A percentile compares a stretch with the other conserved stretches of the same genome.
phyloP scores from a whole-genome alignment of 1,139 yeast species.

The Magnusiomyces magnusii region DNA sequence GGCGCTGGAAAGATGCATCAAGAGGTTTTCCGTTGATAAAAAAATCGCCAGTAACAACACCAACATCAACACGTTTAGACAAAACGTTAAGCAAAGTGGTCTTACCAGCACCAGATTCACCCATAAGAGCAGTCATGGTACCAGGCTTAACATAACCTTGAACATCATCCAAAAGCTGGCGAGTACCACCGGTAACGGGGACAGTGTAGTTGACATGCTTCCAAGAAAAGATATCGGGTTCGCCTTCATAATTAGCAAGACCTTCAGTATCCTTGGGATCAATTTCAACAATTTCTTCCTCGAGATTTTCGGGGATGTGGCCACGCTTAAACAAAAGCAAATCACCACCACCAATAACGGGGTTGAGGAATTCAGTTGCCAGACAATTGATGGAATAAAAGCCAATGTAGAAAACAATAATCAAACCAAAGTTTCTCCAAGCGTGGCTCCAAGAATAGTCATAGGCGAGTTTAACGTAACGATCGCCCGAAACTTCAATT shows the following conservation, averaged over 20 bases:
- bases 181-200: constrained; percentile 40
- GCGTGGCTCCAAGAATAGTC: constrained; percentile 32
- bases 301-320: constrained; percentile 39
- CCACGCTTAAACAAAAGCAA: constrained; percentile 38
- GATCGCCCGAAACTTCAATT: constrained; percentile 38
- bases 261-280: constrained; percentile 32
- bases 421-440: constrained; percentile 37
- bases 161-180: constrained; percentile 44
- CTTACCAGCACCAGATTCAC: constrained; percentile 62
- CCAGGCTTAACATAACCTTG: constrained; percentile 60
- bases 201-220: constrained; percentile 40
- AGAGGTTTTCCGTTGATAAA: constrained; percentile 48
- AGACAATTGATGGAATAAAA: constrained; percentile 32
- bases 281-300: constrained; percentile 40
- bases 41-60: constrained; percentile 54
- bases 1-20: constrained; percentile 46
- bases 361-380: constrained; percentile 34
- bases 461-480: constrained; percentile 34
- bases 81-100: constrained; percentile 51
- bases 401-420: constrained; percentile 32
- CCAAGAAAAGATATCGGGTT: constrained; percentile 42
- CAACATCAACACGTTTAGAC: constrained; percentile 50
- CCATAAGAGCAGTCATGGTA: constrained; percentile 53
- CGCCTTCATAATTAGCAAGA: constrained; percentile 20
- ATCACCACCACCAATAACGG: constrained; percentile 37